These are phyloP conservation scores for Alternaria incomplexa DNA, from an alignment of 2,329 filamentous ascomycete genomes.

Conservation along the genomic window DNA sequence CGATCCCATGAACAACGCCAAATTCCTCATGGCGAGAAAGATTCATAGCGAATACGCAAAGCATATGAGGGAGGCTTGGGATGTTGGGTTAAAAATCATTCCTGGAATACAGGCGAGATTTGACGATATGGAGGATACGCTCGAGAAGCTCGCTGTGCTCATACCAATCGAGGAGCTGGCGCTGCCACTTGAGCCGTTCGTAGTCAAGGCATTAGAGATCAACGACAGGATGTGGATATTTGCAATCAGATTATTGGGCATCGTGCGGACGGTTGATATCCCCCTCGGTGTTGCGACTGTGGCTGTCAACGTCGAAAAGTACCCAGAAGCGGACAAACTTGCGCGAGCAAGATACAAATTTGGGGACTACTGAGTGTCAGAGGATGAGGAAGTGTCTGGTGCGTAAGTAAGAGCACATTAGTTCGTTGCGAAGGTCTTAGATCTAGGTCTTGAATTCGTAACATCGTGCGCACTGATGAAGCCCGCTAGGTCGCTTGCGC, in stretches of 20 bases:
- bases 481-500: not conserved
- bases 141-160: not conserved
- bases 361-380: not conserved
- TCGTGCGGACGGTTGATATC: not conserved
- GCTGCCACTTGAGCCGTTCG: not conserved
- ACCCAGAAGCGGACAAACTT: not conserved
- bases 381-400: not conserved
- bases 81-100: not conserved
- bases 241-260: not conserved
- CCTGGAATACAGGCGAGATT: not conserved
- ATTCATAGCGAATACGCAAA: not conserved
- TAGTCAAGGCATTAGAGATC: not conserved
- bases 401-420: not conserved
- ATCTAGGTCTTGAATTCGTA: not conserved
- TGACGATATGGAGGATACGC: not conserved
- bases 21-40: not conserved
- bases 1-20: not conserved
- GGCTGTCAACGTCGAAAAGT: not conserved
- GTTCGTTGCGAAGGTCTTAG: not conserved
- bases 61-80: not conserved
- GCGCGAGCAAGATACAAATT: not conserved
- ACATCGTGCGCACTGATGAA: not conserved
- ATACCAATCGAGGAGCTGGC: not conserved
- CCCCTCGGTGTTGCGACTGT: not conserved
- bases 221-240: not conserved